A percentile compares a stretch with the other conserved stretches of the same genome.
phyloP scores from a whole-genome alignment of 768 basidiomycete genomes.

The Paxillus involutus region DNA sequence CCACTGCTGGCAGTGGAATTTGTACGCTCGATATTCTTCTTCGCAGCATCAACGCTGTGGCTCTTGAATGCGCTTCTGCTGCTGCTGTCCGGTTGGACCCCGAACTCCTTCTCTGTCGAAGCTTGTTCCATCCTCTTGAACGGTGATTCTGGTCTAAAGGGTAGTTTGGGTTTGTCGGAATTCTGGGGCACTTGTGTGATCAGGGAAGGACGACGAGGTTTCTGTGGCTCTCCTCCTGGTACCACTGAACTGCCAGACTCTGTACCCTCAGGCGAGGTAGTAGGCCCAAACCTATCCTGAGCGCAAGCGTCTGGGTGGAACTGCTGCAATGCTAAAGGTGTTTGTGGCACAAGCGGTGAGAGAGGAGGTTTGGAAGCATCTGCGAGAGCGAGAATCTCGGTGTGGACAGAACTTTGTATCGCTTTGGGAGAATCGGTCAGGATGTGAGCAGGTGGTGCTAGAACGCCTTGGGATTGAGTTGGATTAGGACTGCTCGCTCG shows the following conservation, averaged over 20 bases:
- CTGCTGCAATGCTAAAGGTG: constrained; percentile 5
- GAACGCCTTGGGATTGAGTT: not conserved
- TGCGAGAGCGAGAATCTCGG: constrained; percentile 1
- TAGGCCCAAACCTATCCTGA: not conserved
- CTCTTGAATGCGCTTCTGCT: constrained; percentile 20
- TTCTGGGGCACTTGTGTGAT: constrained; percentile 16
- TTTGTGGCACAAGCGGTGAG: constrained; percentile 6
- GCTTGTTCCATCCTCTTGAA: constrained; percentile 20
- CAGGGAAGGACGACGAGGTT: constrained; percentile 21
- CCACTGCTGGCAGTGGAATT: constrained; percentile 55
- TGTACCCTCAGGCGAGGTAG: not conserved
- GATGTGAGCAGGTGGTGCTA: constrained; percentile 6
- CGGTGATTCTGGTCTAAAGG: constrained; percentile 12
- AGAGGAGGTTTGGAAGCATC: constrained; percentile 4
- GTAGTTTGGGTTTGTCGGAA: constrained; percentile 12
- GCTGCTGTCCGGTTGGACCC: constrained; percentile 21
- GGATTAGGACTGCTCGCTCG: constrained; percentile 18
- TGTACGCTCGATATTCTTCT: constrained; percentile 43
- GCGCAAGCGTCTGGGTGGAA: not conserved
- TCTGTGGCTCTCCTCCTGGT: constrained; percentile 3
- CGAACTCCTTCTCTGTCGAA: constrained; percentile 35
- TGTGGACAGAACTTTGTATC: constrained; percentile 1
- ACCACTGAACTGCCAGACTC: not conserved
- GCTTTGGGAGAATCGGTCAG: constrained; percentile 23
- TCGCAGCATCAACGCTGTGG: constrained; percentile 31